Evolutionary conservation across 345 rosid genomes (phyloP), one percentile per base, ranked within the genome.

Genomic region (Gynandropsis gynandra): DNA sequence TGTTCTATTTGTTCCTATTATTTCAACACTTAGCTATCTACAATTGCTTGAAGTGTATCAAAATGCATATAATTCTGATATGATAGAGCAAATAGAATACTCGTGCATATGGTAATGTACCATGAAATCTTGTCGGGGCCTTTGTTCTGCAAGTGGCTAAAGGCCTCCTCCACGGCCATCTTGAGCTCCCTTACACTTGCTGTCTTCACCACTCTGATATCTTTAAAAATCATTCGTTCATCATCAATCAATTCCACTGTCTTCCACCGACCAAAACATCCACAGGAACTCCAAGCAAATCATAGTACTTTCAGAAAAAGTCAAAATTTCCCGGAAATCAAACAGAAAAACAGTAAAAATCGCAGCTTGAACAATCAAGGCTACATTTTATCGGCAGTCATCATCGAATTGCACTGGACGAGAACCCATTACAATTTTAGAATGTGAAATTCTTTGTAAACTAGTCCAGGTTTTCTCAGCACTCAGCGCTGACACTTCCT

Each of bases 121-220:
- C 98, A 90, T 18, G 96, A 87, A 73, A 87, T 74, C 56, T 79
- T 76, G 42, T 74, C 80, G 0, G 82, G 79, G 27, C 85, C 89
- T 40, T 70, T 63, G 66, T 47, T 52, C 0, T 79, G 87, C 68
- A 80, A 63, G 69, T 79, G 72, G 67, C 78, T 24, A 45, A 87
- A 90, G n/a, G 70, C 80, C 68, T 71, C 70, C 73, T 90, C 95
- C n/a, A 87, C 95, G 1, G 89, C 87, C 74, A 70, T 69, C 70
- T 72, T 84, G 21, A 87, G 76, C 33, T 84, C 96, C 37, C 67
- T 67, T 12, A 90, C 56, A 4, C 83, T 73, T 8, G 95, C 89
- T 27, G 76, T 68, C 63, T 67, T 79, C 61, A 41, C 38, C 56
- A 87, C 92, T 52, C 75, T 70, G 52, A 87, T 65, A 33, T 76